phyloP scores from a whole-genome alignment of 2,329 filamentous ascomycete species.

The Arthroderma uncinatum region DNA sequence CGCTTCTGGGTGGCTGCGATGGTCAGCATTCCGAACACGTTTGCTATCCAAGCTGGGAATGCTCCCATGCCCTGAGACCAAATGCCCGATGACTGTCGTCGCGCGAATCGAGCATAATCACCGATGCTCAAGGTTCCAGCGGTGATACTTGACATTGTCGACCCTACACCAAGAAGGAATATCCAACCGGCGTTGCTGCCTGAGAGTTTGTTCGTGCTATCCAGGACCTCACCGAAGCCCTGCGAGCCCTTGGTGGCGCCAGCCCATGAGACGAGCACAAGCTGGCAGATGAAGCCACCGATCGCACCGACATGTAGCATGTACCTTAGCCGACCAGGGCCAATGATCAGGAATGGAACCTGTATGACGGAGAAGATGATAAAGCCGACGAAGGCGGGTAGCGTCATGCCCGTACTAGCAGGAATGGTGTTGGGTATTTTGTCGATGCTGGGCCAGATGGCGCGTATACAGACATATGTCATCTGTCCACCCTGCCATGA shows the following conservation, averaged over 20 bases:
- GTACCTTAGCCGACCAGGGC: constrained; percentile 24
- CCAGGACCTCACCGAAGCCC: constrained; percentile 9
- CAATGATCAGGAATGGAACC: constrained; percentile 36
- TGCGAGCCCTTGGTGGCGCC: constrained; percentile 8
- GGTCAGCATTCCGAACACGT: constrained; percentile 25
- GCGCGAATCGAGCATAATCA: constrained; percentile 37
- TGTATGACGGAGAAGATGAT: constrained; percentile 29
- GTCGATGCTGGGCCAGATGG: constrained; percentile 14
- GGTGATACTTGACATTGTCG: constrained; percentile 36
- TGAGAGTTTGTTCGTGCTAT: background rate
- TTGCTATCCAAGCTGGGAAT: background rate
- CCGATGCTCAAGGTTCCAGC: constrained; percentile 38
- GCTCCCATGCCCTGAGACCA: constrained; percentile 25
- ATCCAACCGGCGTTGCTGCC: constrained; percentile 26
- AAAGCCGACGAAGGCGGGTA: constrained; percentile 26
- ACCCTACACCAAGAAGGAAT: constrained; percentile 32
- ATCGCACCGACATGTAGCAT: constrained; percentile 20
- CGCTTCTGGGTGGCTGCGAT: constrained; percentile 24
- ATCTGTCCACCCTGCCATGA: constrained; percentile 33
- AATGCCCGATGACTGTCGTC: constrained; percentile 31
- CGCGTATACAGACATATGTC: constrained; percentile 29
- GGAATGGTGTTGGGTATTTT: constrained; percentile 27
- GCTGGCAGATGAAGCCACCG: constrained; percentile 6
- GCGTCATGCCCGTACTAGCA: constrained; percentile 25
- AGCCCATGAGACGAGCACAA: constrained; percentile 12